A percentile compares a stretch with the other conserved stretches of the same genome.
These are phyloP conservation scores for Schwanniomyces vanrijiae DNA, from an alignment of 805 yeast genomes.

Conservation along the genomic window DNA sequence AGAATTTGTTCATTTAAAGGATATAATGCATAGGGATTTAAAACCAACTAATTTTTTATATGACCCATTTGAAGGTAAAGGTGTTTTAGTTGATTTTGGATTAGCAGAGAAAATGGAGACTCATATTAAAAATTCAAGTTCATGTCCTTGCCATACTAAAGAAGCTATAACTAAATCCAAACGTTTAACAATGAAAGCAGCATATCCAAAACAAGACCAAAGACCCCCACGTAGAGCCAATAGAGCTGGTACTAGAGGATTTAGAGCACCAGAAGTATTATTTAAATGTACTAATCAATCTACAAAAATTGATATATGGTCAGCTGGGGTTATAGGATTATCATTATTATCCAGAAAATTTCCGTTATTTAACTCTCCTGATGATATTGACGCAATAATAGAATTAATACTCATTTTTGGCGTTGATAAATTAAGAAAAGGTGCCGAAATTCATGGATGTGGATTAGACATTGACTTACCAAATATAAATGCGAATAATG, in stretches of 20 bases:
- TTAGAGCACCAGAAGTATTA: conserved; percentile 90
- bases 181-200: conserved; percentile 35
- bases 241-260: conserved; percentile 95
- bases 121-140: conserved; percentile 18
- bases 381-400: conserved; percentile 87
- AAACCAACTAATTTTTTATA: conserved; percentile 67
- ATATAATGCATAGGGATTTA: conserved; percentile 43
- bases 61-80: conserved; percentile 63
- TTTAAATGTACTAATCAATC: conserved; percentile 84
- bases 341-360: conserved; percentile 77
- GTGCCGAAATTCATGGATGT: conserved; percentile 85
- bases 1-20: conserved; percentile 53
- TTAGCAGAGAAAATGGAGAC: conserved; percentile 62
- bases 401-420: conserved; percentile 87
- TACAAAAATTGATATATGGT: conserved; percentile 85
- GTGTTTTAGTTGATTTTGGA: conserved; percentile 91
- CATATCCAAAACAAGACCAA: conserved; percentile 84
- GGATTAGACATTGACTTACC: conserved; percentile 61
- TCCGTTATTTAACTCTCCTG: conserved; percentile 92
- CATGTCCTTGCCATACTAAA: conserved; percentile 58
- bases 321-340: conserved; percentile 84
- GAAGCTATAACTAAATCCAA: conserved; percentile 11
- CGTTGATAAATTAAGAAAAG: conserved; percentile 61
- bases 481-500: conserved; percentile 17
- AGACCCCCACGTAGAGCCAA: conserved; percentile 91